Conservation (phyloP, 495 filamentous ascomycete species). For the Acidiella bohemica region DNA sequence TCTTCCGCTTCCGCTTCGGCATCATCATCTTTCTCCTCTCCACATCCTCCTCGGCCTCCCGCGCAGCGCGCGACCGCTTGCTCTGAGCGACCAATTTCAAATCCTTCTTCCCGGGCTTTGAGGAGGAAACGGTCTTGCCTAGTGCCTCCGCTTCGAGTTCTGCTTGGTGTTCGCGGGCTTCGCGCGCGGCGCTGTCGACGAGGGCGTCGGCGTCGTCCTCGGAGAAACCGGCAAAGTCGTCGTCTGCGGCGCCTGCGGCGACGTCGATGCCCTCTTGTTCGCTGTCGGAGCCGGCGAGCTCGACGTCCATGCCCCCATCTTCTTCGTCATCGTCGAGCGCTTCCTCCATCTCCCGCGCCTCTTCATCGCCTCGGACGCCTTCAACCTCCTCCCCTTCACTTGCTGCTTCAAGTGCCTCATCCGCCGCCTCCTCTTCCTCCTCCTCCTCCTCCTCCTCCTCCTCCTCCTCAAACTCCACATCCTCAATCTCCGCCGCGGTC, state of each 20-base stretch:
- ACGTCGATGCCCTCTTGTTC: slow-evolving; percentile 35
- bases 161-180: slow-evolving; percentile 54
- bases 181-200: slow-evolving; percentile 35
- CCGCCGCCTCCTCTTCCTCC: too few relatives aligned
- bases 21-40: slow-evolving; percentile 35
- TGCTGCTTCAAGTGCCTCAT: slow-evolving; percentile 31
- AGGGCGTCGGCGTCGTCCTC: slow-evolving; percentile 40
- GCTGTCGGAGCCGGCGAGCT: slow-evolving; percentile 34
- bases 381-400: slow-evolving; percentile 29
- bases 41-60: slow-evolving; percentile 30
- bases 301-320: slow-evolving; percentile 55
- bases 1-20: slow-evolving; percentile 30
- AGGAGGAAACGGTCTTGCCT: slow-evolving; percentile 30
- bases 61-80: slow-evolving; percentile 23
- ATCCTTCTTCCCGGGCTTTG: neutral
- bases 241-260: slow-evolving; percentile 24
- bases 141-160: slow-evolving; percentile 85
- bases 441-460: slow-evolving; percentile 38
- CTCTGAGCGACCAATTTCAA: neutral
- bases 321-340: slow-evolving; percentile 26
- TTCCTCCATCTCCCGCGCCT: slow-evolving; percentile 25
- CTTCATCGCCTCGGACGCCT: slow-evolving; percentile 25
- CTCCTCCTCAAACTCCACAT: slow-evolving; percentile 48
- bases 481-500: slow-evolving; percentile 68
- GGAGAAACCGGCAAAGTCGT: slow-evolving; percentile 33